Conservation (phyloP, 441 rosid genomes). For the Daphne laureola region DNA sequence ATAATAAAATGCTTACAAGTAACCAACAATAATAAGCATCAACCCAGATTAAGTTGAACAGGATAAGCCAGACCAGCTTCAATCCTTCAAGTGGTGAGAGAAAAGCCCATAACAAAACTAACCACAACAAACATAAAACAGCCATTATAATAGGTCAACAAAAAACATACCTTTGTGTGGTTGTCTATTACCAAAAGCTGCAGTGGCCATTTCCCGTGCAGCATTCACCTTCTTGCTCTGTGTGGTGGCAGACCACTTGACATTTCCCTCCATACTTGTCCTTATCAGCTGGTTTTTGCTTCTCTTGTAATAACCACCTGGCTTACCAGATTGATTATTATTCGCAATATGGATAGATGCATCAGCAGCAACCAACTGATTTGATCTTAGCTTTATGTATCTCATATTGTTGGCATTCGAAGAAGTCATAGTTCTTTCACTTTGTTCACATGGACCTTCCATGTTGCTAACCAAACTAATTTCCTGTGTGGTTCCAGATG, state of each 20-base stretch:
- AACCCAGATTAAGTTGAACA: too few species aligned
- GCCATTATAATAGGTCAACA: constrained; percentile 1
- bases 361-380: constrained; percentile 75
- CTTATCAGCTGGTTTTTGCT: constrained; percentile 80
- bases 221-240: constrained; percentile 31
- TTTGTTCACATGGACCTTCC: constrained; percentile 34
- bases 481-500: constrained; percentile 32
- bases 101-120: too few species aligned
- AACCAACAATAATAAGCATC: too few species aligned
- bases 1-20: too few species aligned
- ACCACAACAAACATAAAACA: neutral
- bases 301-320: constrained; percentile 78
- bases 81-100: too few species aligned
- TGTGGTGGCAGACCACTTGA: constrained; percentile 20
- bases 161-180: constrained; percentile 32
- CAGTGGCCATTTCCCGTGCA: constrained; percentile 30
- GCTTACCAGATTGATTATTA: constrained; percentile 31
- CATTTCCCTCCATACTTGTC: constrained; percentile 39
- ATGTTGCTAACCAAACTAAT: constrained; percentile 25
- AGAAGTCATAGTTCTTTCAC: constrained; percentile 28
- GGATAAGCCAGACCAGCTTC: too few species aligned
- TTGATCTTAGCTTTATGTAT: constrained; percentile 71
- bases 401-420: constrained; percentile 39
- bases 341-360: constrained; percentile 25
- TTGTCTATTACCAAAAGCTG: constrained; percentile 32